phyloP scores from a whole-genome alignment of 495 filamentous ascomycete genomes.

The Penicilliopsis zonata region DNA sequence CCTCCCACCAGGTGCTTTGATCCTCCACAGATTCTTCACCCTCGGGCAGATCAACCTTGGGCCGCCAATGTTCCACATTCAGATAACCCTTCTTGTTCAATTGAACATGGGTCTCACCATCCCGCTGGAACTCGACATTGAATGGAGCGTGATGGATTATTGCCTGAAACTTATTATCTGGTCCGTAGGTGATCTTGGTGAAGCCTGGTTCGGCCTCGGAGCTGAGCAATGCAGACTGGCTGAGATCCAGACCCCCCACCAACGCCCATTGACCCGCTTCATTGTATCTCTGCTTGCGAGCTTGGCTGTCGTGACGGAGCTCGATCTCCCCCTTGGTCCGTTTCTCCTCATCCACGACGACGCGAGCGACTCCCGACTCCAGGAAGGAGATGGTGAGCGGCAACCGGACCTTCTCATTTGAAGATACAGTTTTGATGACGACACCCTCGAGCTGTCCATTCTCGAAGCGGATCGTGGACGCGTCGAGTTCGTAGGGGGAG shows the following conservation, averaged over 20 bases:
- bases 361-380: conserved; percentile 74
- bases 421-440: conserved; percentile 62
- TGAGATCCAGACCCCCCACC: conserved; percentile 62
- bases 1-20: conserved; percentile 71
- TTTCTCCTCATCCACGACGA: conserved; percentile 83
- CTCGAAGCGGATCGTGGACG: conserved; percentile 59
- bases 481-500: conserved; percentile 69
- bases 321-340: conserved; percentile 82
- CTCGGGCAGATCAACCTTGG: conserved; percentile 60
- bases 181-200: conserved; percentile 74
- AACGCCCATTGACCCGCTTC: conserved; percentile 80
- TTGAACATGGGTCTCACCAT: conserved; percentile 70
- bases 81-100: conserved; percentile 78
- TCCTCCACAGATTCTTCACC: conserved; percentile 34
- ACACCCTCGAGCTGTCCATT: conserved; percentile 68
- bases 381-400: conserved; percentile 81
- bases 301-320: conserved; percentile 70
- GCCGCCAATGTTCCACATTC: conserved; percentile 92
- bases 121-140: conserved; percentile 69
- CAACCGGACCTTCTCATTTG: conserved; percentile 54
- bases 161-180: conserved; percentile 61
- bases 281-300: conserved; percentile 86
- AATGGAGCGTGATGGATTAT: conserved; percentile 76
- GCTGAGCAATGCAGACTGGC: conserved; percentile 52
- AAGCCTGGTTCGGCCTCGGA: conserved; percentile 43